phyloP scores from a whole-genome alignment of 441 rosid genomes.

The Gossypium aridum region DNA sequence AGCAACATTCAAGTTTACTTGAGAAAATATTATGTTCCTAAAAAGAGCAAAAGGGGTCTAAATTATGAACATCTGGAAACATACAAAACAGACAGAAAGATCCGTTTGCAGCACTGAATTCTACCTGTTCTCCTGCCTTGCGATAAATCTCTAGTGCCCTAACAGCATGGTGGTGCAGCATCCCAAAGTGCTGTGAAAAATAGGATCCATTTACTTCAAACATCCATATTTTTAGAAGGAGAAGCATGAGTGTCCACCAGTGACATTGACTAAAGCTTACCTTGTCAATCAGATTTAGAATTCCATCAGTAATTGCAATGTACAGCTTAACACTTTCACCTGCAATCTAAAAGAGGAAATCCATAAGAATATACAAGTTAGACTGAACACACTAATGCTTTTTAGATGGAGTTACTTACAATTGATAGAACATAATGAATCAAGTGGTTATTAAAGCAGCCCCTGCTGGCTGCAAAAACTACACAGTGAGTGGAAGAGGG shows the following conservation, averaged over 20 bases:
- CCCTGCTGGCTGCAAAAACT: conserved; percentile 47
- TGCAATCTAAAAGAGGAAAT: conserved; percentile 30
- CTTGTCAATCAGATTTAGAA: conserved; percentile 38
- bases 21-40: neutral
- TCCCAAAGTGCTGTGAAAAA: conserved; percentile 39
- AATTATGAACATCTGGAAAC: neutral
- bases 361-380: neutral
- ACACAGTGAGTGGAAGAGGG: neutral
- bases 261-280: conserved; percentile 20
- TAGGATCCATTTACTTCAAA: neutral
- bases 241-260: neutral
- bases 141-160: conserved; percentile 42
- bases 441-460: conserved; percentile 30
- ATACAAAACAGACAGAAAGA: neutral
- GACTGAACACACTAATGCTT: neutral
- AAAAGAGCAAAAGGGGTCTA: neutral
- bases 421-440: conserved; percentile 40
- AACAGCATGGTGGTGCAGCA: conserved; percentile 39
- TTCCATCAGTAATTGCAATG: conserved; percentile 43
- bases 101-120: neutral
- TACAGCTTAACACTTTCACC: conserved; percentile 38
- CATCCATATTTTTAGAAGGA: neutral
- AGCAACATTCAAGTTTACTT: neutral
- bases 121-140: conserved; percentile 43
- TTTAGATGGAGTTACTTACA: conserved; percentile 25